phyloP scores from a whole-genome alignment of 192 early-diverging fungal species.

The Powellomyces hirtus region DNA sequence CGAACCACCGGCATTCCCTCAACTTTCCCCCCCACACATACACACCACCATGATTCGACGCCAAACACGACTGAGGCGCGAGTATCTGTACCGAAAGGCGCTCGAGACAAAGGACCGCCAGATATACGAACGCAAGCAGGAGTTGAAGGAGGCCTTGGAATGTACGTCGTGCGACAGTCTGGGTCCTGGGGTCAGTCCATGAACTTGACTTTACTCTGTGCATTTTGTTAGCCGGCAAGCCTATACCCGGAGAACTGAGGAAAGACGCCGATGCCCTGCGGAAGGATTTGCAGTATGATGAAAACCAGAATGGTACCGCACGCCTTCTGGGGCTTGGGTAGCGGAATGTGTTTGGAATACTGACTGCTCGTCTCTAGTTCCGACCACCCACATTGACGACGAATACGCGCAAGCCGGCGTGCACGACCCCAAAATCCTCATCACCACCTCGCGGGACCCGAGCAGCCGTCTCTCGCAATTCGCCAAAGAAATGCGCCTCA shows the following conservation, averaged over 20 bases:
- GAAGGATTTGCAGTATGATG: slow-evolving; percentile 84
- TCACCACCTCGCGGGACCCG: slow-evolving; percentile 95
- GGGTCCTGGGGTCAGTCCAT: no score
- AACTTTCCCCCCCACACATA: no score
- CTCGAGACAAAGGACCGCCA: slow-evolving; percentile 88
- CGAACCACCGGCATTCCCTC: no score
- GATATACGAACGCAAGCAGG: slow-evolving; percentile 92
- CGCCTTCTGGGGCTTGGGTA: no score
- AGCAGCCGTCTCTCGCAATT: slow-evolving; percentile 91
- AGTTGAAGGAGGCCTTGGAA: slow-evolving; percentile 86
- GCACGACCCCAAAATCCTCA: slow-evolving; percentile 91
- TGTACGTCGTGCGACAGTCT: slow-evolving; percentile 37
- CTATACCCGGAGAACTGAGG: slow-evolving; percentile 81
- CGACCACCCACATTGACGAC: slow-evolving; percentile 86
- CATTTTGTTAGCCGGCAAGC: slow-evolving; percentile 68
- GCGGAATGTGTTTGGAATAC: no score
- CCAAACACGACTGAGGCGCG: slow-evolving; percentile 83
- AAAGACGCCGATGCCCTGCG: slow-evolving; percentile 71
- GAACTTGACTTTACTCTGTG: not conserved
- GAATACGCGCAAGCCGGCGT: slow-evolving; percentile 94
- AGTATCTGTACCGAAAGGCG: slow-evolving; percentile 97
- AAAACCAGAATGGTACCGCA: slow-evolving; percentile 81
- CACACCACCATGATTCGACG: slow-evolving; percentile 76
- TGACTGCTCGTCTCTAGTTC: slow-evolving; percentile 38
- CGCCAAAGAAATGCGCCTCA: slow-evolving; percentile 94